Evolutionary conservation across 106 monocot genomes (phyloP), one percentile per base, ranked within the genome.

Genomic region (Ottelia alismoides): DNA sequence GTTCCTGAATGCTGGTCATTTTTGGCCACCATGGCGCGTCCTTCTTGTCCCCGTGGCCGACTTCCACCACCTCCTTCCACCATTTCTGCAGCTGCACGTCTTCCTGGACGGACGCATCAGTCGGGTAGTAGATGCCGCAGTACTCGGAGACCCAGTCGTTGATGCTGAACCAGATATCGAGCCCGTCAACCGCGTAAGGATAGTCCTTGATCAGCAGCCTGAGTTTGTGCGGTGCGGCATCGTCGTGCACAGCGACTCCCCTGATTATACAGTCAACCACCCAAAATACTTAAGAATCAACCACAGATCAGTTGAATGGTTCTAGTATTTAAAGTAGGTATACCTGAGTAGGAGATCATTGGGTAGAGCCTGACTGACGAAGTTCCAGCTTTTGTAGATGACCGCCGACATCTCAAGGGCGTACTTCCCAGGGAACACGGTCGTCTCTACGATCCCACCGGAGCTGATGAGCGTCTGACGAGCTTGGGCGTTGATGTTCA

Each of bases 31-130:
- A 88, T 1, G 72, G n/a, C 65, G 73, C 75, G 35, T 83, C 61
- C 65, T 88, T 83, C 61, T 62, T 53, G 65, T 88, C 88, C 24
- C 79, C 88, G 29, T 88, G 88, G 7, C 88, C 83, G 3, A 76
- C 73, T 22, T 83, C 70, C 2, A 71, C 67, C 9, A 80, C 55
- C 44, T 80, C 80, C 24, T 35, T 64, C 80, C 80, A 80, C 80
- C 80, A 80, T 12, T 63, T 67, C 45, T 80, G 80, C 16, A 75
- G 63, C 63, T 80, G 71, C 0, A 11, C n/a, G n/a, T n/a, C n/a
- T n/a, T n/a, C n/a, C n/a, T n/a, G n/a, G n/a, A n/a, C n/a, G n/a
- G n/a, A n/a, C n/a, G n/a, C n/a, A n/a, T n/a, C n/a, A n/a, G n/a
- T n/a, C n/a, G n/a, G n/a, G n/a, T n/a, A n/a, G n/a, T 83, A 88